Base-by-base conservation (phyloP, 2,329 filamentous ascomycete genomes). In the Fusarium euwallaceae region DNA sequence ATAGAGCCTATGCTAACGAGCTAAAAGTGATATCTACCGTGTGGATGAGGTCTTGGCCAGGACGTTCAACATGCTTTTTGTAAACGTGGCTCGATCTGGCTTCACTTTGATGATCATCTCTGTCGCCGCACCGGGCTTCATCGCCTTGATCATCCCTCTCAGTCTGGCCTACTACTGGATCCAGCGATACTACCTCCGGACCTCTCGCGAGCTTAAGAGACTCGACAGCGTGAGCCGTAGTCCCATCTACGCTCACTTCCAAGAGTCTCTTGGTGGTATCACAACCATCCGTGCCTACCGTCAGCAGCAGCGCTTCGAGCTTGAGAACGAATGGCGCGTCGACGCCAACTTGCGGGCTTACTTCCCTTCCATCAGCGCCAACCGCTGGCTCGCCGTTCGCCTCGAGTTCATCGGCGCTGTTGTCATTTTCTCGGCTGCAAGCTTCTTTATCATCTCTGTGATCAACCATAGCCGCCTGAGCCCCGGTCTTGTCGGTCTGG, bases 241-340 rank as follows among this genome's bases (percentile, higher is more conserved):
- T 82, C 97, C 97, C 29, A 97, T 99, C 78, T 99, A 95, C 82
- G 97, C 97, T 8, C 97, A 99, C 83, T 99, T 99, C 86, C 97
- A 99, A 82, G 97, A 99, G 84, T 97, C 95, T 2, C 90, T 99
- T 11, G 96, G 95, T 71, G 97, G 97, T 51, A 93, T 98, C 80
- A 94, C 94, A 70, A 99, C 97, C 12, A 98, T 99, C 80, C 93
- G 97, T 75, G 97, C 97, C 39, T 99, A 97, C 86, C 90, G 93
- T 71, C 96, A 99, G 82, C 92, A 97, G 83, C 87, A 91, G 74
- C 90, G 97, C 67, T 99, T 99, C 83, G 90, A 94, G 71, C 87
- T 94, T 68, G 97, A 99, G 83, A 99, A 98, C 78, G 95, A 99
- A 87, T 98, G 95, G 95, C 93, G 97, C 51, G 94, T 98, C 72